phyloP scores from a whole-genome alignment of 164 flowering plant genomes.

The Macadamia tetraphylla region DNA sequence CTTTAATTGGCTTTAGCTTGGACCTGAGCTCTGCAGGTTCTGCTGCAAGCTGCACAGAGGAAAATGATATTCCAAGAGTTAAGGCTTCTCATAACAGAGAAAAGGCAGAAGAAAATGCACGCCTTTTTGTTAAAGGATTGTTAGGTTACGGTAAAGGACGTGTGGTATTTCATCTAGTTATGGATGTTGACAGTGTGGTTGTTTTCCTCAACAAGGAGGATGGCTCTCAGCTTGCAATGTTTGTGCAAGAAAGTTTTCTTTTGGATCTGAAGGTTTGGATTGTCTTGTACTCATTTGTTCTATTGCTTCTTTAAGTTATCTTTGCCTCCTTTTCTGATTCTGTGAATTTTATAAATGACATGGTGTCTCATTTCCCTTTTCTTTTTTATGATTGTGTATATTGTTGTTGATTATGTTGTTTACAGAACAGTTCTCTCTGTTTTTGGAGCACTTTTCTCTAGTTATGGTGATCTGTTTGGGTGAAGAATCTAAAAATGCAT shows the following conservation, averaged over 20 bases:
- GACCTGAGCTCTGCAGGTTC: slow-evolving; percentile 45
- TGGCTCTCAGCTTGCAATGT: slow-evolving; percentile 89
- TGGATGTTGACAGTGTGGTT: slow-evolving; percentile 86
- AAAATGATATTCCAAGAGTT: slow-evolving; percentile 18
- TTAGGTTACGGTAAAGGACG: slow-evolving; percentile 93
- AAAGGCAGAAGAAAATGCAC: slow-evolving; percentile 46
- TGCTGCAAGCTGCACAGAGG: slow-evolving; percentile 12
- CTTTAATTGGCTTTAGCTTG: slow-evolving; percentile 82
- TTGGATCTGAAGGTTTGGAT: slow-evolving; percentile 71
- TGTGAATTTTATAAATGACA: neutral
- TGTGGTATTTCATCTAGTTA: slow-evolving; percentile 66
- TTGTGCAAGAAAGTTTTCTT: slow-evolving; percentile 86
- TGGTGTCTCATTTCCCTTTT: neutral
- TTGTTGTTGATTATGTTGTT: too few species aligned
- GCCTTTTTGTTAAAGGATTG: slow-evolving; percentile 65
- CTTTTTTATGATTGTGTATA: too few species aligned
- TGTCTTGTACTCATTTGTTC: too few species aligned
- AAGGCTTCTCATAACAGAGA: slow-evolving; percentile 33
- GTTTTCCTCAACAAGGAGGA: slow-evolving; percentile 94
- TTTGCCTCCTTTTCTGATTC: neutral
- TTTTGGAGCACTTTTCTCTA: too few species aligned
- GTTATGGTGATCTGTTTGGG: neutral
- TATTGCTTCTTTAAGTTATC: neutral
- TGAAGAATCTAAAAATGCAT: neutral
- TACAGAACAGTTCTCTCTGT: neutral